Base-by-base conservation (phyloP, 495 filamentous ascomycete genomes). In the Neurospora terricola region DNA sequence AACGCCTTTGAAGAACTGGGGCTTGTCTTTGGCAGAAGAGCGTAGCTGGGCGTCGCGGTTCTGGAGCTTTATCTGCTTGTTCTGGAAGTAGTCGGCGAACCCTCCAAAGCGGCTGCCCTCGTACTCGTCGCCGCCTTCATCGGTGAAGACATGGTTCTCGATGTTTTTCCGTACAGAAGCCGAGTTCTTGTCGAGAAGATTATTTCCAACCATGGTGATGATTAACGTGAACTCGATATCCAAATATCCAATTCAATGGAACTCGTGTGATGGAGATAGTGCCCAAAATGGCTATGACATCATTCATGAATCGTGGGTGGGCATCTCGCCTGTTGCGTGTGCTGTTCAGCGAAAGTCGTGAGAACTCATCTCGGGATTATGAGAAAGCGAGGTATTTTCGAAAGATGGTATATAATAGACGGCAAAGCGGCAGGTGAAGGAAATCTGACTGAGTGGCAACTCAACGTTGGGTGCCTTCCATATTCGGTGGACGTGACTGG, bases 61-160 rank as follows among this genome's bases (percentile, higher is more conserved):
- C 80, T 98, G 96, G 6, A 99, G 85, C 76, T 99, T 99, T 78
- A 94, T 88, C 81, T 97, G 97, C 82, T 99, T 99, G 71, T 93
- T 89, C 54, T 93, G 89, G 78, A 96, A 94, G 78, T 98, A 99
- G 75, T 97, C 94, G 21, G 86, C 82, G 77, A 97, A 93, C 4
- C 94, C 94, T 7, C 94, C 94, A 78, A 97, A 98, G 70, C 86
- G 88, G 43, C 94, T 97, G 1, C 86, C 88, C 72, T 90, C 91
- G 82, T 99, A 99, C 82, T 98, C 96, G 73, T 97, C 94, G 72
- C 95, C 96, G 21, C 87, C 88, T 78, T 97, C 95, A 72, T 85
- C 81, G 0, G 80, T 75, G 75, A 89, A 88, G 11, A 80, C 77
- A 79, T 89, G 94, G 72, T 82, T 88, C 76, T 93, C 91, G 77